Evolutionary conservation across 768 basidiomycete genomes (phyloP), one percentile per base, ranked within the genome.

Genomic region (Dictyophora rubrovolvata): DNA sequence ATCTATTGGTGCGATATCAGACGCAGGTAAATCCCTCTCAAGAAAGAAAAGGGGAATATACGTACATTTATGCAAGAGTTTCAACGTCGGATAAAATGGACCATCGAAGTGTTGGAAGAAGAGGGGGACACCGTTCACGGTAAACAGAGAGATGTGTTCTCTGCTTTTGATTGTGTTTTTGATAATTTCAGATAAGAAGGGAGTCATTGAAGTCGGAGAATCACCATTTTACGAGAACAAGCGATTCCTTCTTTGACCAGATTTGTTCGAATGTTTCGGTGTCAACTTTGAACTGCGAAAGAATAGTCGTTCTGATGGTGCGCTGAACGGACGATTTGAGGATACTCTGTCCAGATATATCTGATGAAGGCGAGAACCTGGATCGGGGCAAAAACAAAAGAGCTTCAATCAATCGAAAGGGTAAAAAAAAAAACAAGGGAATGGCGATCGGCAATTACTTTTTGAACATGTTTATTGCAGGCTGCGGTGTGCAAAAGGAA

Each of bases 31-130:
- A 51, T 20, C 33, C 17, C 10, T 6, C 14, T 5, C 54, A 37
- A 53, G 42, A 23, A 22, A 22, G 58, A 17, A 10, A 18, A 47
- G 22, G 11, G 37, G 7, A 62, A 21, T 1, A 57, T 35, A 71
- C 82, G 65, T 69, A 95, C 96, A 99, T 76, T 89, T 87, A 74
- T 99, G 96, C 59, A 98, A 74, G 17, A 98, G 69, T 61, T 87
- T 79, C 63, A 99, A 76, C 1, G 93, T 94, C 4, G 96, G 96
- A 68, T 83, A 87, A 66, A 89, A 82, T 0, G 92, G 92, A 0
- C 91, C 94, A 72, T 99, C 94, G 68, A 90, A 93, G 70, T 96
- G 93, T 69, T 99, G 93, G 78, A 96, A 93, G 71, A 95, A 87
- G 54, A 98, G 69, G 5, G 95, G 94, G 67, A 89, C 87, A 51